Conservation (phyloP, 129 eudicot genomes). For the Lactuca saligna region DNA sequence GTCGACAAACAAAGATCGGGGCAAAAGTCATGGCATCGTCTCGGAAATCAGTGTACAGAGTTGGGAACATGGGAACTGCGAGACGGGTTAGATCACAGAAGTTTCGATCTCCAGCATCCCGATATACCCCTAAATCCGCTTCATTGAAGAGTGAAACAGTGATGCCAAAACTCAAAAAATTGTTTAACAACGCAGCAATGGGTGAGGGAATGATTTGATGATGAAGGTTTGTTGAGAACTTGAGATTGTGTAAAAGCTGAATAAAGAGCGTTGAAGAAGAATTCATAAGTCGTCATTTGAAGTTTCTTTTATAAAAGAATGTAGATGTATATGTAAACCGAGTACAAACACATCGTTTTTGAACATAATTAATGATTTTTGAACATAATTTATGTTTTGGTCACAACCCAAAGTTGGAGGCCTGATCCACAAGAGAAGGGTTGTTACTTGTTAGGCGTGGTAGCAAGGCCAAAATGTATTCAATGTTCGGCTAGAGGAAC, state of each 20-base stretch:
- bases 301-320: not conserved
- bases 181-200: conserved; percentile 46
- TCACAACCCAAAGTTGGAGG: no score
- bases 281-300: not conserved
- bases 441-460: no score
- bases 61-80: conserved; percentile 29
- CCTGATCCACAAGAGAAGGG: no score
- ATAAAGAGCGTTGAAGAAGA: conserved; percentile 24
- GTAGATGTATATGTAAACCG: not conserved
- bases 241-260: conserved; percentile 28
- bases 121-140: conserved; percentile 20
- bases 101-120: conserved; percentile 24
- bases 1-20: conserved; percentile 12
- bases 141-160: conserved; percentile 21
- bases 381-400: no score
- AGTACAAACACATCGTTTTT: not conserved
- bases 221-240: conserved; percentile 12
- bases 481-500: no score
- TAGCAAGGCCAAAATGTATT: no score
- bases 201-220: conserved; percentile 17
- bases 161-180: conserved; percentile 45
- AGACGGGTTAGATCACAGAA: conserved; percentile 42
- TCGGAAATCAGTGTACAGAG: conserved; percentile 36
- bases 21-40: conserved; percentile 23
- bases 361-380: not conserved